phyloP scores from a whole-genome alignment of 306 rosid genomes.

The Cicer bijugum region DNA sequence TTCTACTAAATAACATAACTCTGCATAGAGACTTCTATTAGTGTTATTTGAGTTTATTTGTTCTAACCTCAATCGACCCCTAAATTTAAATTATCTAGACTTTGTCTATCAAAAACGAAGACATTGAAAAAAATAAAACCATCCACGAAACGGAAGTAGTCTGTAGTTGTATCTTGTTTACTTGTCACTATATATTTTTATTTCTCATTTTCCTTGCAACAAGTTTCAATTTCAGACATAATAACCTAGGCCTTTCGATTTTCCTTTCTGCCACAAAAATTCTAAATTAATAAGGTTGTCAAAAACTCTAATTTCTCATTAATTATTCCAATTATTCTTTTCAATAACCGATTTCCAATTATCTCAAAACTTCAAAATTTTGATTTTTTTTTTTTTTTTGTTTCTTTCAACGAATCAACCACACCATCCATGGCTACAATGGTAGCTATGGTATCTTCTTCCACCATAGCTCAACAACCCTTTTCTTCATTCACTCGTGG shows the following conservation, averaged over 20 bases:
- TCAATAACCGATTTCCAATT: not conserved
- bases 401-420: not conserved
- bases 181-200: not conserved
- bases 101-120: no score
- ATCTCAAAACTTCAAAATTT: not conserved
- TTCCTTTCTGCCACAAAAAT: not conserved
- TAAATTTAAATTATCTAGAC: no score
- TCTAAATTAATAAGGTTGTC: not conserved
- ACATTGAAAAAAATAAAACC: not conserved
- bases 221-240: not conserved
- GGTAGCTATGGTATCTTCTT: slow-evolving; percentile 36
- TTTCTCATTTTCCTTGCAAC: not conserved
- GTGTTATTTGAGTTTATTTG: no score
- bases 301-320: not conserved
- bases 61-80: no score
- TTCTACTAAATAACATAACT: no score
- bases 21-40: no score
- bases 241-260: not conserved
- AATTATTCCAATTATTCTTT: not conserved
- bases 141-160: not conserved
- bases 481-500: not conserved
- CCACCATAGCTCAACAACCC: slow-evolving; percentile 30
- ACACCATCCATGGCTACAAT: slow-evolving; percentile 35
- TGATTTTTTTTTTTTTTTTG: not conserved
- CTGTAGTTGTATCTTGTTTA: not conserved